A percentile compares a stretch with the other conserved stretches of the same genome.
Conservation (phyloP, 1,284 basidiomycete species). For the Leccinum fallax region DNA sequence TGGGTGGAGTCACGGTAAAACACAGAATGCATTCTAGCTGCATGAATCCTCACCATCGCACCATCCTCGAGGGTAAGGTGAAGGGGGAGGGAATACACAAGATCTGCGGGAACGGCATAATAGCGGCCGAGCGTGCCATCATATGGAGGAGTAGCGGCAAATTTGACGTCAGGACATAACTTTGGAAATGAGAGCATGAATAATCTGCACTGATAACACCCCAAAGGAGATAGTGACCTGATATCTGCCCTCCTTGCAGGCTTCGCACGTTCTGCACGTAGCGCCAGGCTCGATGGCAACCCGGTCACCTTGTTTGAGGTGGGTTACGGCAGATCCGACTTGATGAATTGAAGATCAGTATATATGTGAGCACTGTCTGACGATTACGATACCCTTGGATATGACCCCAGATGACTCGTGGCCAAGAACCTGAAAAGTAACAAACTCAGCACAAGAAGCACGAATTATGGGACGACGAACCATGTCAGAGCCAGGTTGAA, state of each 20-base stretch:
- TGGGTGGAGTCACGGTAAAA: conserved; percentile 1
- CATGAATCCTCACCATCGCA: conserved; percentile 62
- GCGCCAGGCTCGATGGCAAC: conserved; percentile 87
- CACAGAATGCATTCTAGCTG: background rate
- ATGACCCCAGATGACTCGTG: conserved; percentile 62
- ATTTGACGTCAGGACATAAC: conserved; percentile 79
- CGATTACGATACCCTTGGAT: conserved; percentile 31
- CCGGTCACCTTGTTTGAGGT: conserved; percentile 78
- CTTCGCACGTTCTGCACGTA: conserved; percentile 71
- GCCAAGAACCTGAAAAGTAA: conserved; percentile 48
- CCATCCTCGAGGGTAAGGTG: conserved; percentile 81
- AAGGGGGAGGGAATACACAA: conserved; percentile 74
- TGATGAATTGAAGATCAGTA: conserved; percentile 9
- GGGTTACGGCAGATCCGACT: conserved; percentile 36
- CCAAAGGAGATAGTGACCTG: conserved; percentile 51
- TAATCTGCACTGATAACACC: background rate
- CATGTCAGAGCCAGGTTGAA: conserved; percentile 70
- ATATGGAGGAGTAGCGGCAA: conserved; percentile 89
- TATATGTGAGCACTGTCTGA: background rate
- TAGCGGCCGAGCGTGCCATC: conserved; percentile 87
- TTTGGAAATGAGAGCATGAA: conserved; percentile 27
- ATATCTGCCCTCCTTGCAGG: conserved; percentile 80
- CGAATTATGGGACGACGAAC: conserved; percentile 36
- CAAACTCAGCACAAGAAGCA: conserved; percentile 3
- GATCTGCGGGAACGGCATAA: conserved; percentile 75